Evolutionary conservation across 257 asterid genomes (phyloP), one percentile per base, ranked within the genome.

Genomic region (Coffea canephora): DNA sequence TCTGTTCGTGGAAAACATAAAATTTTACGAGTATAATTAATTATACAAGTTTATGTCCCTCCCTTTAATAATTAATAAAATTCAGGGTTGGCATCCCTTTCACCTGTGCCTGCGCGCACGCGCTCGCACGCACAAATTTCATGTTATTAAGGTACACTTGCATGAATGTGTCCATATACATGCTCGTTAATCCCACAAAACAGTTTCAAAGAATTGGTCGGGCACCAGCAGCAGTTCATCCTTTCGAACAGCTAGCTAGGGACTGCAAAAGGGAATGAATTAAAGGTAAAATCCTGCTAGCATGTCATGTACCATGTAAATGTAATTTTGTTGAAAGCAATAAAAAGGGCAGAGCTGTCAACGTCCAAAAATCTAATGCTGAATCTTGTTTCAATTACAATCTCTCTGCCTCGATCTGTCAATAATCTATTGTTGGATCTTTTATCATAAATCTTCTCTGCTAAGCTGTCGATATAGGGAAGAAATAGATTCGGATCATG

Each of bases 311-410:
- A 59, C 52, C 34, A 31, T 31, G 34, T 31, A 31, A 31, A 31
- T 31, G 34, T 62, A 74, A 49, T 59, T 6, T 16, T 4, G 34
- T 67, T 48, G 72, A 14, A 59, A 50, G 46, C 49, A 65, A 66
- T 19, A 8, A 3, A 15, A 25, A 13, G 39, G 73, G 49, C 25
- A 65, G 79, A 79, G 81, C 15, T 61, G 86, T 83, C 78, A 41
- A 49, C 86, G 66, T 79, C 81, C 64, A 4, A 62, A 79, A 79
- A 83, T 83, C 81, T 71, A 83, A 1, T 31, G 71, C 75, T 43
- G 15, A 80, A 80, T 80, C 79, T 74, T 43, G 71, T 34, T 13
- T 8, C 59, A 57, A 39, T n/a, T 3, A 19, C 16, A 36, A 15
- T 16, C 74, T 69, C 74, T 41, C 34, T 18, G 54, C 34, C 54